Conservation (phyloP, 164 flowering plant genomes). For the Protea cynaroides region DNA sequence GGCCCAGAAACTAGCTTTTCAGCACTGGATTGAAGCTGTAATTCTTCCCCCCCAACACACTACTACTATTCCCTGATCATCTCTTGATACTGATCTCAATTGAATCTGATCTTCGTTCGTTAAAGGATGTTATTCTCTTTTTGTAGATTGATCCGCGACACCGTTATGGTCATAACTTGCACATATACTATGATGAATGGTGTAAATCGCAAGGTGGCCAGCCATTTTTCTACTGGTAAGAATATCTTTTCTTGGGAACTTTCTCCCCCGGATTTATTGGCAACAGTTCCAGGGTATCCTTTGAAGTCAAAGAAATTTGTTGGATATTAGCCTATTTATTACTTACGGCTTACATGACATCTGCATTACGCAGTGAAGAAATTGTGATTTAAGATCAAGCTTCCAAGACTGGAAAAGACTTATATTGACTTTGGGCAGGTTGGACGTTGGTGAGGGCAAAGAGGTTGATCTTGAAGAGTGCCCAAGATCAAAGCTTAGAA, state of each 20-base stretch:
- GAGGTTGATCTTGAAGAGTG: conserved; percentile 69
- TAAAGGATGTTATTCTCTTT: background rate
- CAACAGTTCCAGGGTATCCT: no score
- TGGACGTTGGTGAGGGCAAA: conserved; percentile 91
- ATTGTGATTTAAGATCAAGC: no score
- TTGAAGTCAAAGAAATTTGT: no score
- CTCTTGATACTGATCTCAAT: background rate
- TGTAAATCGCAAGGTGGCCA: conserved; percentile 57
- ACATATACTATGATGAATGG: conserved; percentile 79
- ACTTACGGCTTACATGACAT: no score
- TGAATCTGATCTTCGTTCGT: background rate
- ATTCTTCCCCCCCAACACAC: conserved; percentile 5
- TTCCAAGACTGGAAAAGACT: background rate
- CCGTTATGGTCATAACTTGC: conserved; percentile 85
- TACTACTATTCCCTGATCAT: background rate
- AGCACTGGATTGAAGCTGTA: conserved; percentile 99
- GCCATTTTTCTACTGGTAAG: conserved; percentile 95
- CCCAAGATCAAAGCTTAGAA: conserved; percentile 65
- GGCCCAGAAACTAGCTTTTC: conserved; percentile 79
- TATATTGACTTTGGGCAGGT: conserved; percentile 40
- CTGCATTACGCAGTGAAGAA: no score
- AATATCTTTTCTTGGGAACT: no score
- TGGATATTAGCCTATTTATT: no score
- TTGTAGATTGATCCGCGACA: conserved; percentile 87
- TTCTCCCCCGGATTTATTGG: no score